phyloP scores from a whole-genome alignment of 78 protist genomes.

The Dictyostelium purpureum region DNA sequence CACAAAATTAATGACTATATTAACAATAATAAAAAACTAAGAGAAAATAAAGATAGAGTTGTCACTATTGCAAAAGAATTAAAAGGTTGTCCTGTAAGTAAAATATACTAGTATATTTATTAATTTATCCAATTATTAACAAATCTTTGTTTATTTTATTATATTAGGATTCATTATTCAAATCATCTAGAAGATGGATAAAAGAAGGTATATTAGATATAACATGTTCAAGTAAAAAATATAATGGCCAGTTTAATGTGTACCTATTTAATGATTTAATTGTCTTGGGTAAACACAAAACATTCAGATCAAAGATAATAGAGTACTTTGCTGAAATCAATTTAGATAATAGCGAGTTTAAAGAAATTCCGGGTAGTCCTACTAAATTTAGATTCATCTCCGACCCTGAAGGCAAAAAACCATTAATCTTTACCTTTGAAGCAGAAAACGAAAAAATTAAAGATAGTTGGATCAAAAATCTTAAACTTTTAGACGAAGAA shows the following conservation, averaged over 20 bases:
- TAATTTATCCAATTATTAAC: not conserved
- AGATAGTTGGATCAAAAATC: constrained; percentile 44
- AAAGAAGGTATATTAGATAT: constrained; percentile 55
- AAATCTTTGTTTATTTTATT: not conserved
- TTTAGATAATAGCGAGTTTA: constrained; percentile 54
- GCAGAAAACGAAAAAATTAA: constrained; percentile 18
- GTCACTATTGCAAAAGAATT: constrained; percentile 26
- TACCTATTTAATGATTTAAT: constrained; percentile 61
- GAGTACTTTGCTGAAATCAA: constrained; percentile 47
- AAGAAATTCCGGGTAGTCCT: constrained; percentile 23
- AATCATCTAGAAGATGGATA: constrained; percentile 63
- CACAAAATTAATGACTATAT: constrained; percentile 47
- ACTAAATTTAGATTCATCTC: constrained; percentile 54
- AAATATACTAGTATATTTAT: not conserved
- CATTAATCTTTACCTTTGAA: constrained; percentile 52
- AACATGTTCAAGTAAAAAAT: constrained; percentile 39
- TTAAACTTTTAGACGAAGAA: constrained; percentile 50
- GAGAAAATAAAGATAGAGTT: constrained; percentile 62
- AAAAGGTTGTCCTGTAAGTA: constrained; percentile 41
- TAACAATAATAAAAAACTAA: constrained; percentile 18
- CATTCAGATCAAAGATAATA: constrained; percentile 21
- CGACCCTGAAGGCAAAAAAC: constrained; percentile 63
- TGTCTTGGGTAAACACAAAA: constrained; percentile 26
- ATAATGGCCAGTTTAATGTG: constrained; percentile 38
- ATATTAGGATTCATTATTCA: not conserved